These are phyloP conservation scores for Hamamelis virginiana DNA, from an alignment of 164 flowering plant species.

Conservation along the genomic window DNA sequence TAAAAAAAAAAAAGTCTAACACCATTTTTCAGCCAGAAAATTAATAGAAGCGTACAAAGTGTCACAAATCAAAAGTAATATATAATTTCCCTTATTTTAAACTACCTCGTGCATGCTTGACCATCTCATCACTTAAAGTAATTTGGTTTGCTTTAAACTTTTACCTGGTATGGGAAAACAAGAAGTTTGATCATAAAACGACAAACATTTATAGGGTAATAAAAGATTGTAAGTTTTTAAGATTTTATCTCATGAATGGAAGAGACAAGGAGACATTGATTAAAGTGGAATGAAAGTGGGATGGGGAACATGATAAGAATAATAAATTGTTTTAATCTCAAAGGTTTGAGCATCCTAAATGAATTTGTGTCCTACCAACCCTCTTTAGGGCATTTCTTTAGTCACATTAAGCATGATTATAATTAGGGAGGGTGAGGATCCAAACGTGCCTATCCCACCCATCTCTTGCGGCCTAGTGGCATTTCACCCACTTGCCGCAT, in stretches of 20 bases:
- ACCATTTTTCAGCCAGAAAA: no score
- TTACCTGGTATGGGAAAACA: background rate
- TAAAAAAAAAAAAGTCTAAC: no score
- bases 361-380: slow-evolving; percentile 24
- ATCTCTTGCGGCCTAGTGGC: slow-evolving; percentile 8
- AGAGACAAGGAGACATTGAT: slow-evolving; percentile 27
- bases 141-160: no score
- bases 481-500: slow-evolving; percentile 9
- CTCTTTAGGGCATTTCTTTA: slow-evolving; percentile 12
- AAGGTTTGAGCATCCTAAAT: slow-evolving; percentile 18
- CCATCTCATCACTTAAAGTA: no score
- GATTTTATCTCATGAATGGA: background rate
- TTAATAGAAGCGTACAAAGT: no score
- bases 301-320: slow-evolving; percentile 32
- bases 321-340: slow-evolving; percentile 7
- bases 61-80: no score
- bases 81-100: no score
- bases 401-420: slow-evolving; percentile 1
- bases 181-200: background rate
- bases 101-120: no score
- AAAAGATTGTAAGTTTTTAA: background rate
- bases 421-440: background rate
- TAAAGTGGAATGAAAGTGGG: slow-evolving; percentile 23
- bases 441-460: slow-evolving; percentile 10
- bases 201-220: background rate